Conservation (phyloP, 2,329 filamentous ascomycete genomes). For the Xylariales sp. region DNA sequence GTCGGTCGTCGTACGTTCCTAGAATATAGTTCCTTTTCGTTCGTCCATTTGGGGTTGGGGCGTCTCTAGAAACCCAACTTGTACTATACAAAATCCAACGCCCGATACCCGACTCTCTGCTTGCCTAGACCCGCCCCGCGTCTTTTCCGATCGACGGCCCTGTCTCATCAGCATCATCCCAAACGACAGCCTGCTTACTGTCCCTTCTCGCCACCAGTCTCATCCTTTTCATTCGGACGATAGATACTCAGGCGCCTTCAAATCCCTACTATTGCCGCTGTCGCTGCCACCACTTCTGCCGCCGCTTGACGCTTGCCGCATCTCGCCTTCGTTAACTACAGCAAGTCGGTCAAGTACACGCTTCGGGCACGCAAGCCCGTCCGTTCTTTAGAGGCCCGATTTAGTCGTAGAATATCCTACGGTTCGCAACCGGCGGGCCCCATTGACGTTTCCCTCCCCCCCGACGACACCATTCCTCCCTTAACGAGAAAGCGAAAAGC, state of each 20-base stretch:
- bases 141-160: conserved; percentile 8
- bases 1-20: conserved; percentile 9
- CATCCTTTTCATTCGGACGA: not conserved
- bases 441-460: conserved; percentile 33
- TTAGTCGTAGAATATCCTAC: conserved; percentile 23
- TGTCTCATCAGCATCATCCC: not conserved
- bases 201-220: conserved; percentile 10
- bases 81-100: not conserved
- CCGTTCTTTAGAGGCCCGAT: conserved; percentile 14
- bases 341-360: not conserved
- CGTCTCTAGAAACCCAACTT: not conserved
- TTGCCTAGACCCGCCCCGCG: conserved; percentile 1
- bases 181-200: conserved; percentile 7
- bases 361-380: conserved; percentile 8
- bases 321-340: not conserved
- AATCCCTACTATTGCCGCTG: not conserved
- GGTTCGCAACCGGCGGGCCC: conserved; percentile 44
- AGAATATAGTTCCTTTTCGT: not conserved
- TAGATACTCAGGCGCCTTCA: not conserved
- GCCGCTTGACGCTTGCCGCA: too few relatives aligned
- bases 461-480: conserved; percentile 67
- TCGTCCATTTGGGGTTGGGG: not conserved
- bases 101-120: not conserved
- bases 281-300: not conserved
- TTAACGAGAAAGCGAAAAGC: conserved; percentile 71